Evolutionary conservation across 208 protist genomes (phyloP), one percentile per base, ranked within the genome.

Genomic region (Acanthamoeba quina): DNA sequence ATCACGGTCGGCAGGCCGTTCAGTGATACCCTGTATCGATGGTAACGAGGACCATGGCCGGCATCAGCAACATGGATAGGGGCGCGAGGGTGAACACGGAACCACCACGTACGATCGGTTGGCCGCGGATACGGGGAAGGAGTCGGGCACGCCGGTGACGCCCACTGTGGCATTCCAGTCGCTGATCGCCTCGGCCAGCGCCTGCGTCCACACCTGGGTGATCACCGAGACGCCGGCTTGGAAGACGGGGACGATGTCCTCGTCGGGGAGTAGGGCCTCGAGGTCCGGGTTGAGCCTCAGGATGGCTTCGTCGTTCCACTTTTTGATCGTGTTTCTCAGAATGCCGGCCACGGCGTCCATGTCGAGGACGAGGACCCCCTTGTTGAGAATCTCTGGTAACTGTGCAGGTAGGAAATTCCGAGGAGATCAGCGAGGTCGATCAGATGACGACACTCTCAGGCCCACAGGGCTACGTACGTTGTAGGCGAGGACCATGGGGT

Each of bases 101-200:
- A n/a, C n/a, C n/a, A n/a, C n/a, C n/a, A 56, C 74, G 74, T 83
- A 83, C 74, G 41, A 24, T 5, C 74, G 52, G 21, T 26, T 31
- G 44, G 44, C 5, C 1, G 37, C 74, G 5, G 37, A 2, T 0
- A 83, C 74, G 2, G 74, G 74, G 21, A 83, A 56, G 5, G 0
- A 1, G 13, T 54, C 37, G 5, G 74, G 21, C 1, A 13, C 0
- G 44, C 24, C 34, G 74, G 5, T 56, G 0, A 83, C 47, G 41
- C 74, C 74, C 44, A 83, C 44, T 3, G 74, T 83, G 26, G 74
- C 31, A 34, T 56, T 83, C 74, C 74, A 83, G 74, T 49, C 11
- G 21, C 24, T 1, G 5, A 83, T 11, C 44, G 74, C 47, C 11
- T 83, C 47, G 74, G 44, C 37, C 21, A 83, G 37, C 11, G 21